phyloP scores from a whole-genome alignment of 2,329 filamentous ascomycete species.

The Tolypocladium ophioglossoides region DNA sequence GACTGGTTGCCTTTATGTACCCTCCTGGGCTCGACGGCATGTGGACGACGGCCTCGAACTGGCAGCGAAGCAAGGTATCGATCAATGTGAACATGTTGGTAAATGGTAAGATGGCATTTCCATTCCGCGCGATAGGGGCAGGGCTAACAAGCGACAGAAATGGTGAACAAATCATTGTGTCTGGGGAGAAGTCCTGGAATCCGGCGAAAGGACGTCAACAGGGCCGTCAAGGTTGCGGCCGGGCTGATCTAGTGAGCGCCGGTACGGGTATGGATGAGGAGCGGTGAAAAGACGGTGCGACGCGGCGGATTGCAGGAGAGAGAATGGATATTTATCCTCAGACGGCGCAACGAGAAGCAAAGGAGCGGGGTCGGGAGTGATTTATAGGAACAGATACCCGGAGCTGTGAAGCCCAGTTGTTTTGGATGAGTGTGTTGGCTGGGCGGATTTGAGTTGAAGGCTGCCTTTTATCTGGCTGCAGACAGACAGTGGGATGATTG shows the following conservation, averaged over 20 bases:
- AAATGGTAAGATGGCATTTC: constrained; percentile 16
- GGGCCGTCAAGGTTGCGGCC: constrained; percentile 17
- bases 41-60: constrained; percentile 7
- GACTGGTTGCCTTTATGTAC: constrained; percentile 1
- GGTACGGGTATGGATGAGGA: neutral
- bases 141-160: constrained; percentile 16
- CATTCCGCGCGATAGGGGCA: neutral
- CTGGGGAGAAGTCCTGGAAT: constrained; percentile 28
- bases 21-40: constrained; percentile 1
- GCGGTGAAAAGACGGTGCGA: neutral
- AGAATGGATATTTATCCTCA: neutral
- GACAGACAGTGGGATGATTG: too few relatives aligned
- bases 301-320: neutral
- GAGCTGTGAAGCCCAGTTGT: too few relatives aligned
- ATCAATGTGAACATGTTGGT: constrained; percentile 24
- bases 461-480: neutral
- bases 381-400: constrained; percentile 1
- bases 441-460: too few relatives aligned
- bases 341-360: neutral
- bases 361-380: neutral
- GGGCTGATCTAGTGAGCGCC: constrained; percentile 2
- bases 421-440: too few relatives aligned
- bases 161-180: constrained; percentile 24
- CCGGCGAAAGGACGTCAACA: constrained; percentile 25
- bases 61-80: constrained; percentile 20